Base-by-base conservation (phyloP, 2,329 filamentous ascomycete genomes). In the Hortaea werneckii region DNA sequence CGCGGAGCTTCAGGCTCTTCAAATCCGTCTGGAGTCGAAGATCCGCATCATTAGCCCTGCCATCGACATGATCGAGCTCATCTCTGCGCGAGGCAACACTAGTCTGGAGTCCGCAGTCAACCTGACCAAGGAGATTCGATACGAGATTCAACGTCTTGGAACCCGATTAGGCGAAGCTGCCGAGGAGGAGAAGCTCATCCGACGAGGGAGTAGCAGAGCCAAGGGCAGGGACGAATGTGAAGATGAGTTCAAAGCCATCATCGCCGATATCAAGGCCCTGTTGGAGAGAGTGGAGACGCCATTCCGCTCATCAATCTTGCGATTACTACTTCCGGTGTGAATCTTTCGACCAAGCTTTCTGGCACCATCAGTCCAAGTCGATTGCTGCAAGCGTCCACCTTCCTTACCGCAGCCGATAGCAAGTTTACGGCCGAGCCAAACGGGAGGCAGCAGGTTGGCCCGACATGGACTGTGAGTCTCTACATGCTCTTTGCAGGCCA, bases 401-500 rank as follows among this genome's bases (percentile, higher is more conserved):
- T 95, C 53, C 73, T 96, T 41, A 94, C 83, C 28, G 78, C 88
- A 39, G 88, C 87, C 2, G 92, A 98, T 63, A 83, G 82, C 0
- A 83, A 88, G 52, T 95, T 92, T 64, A 77, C 79, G 2, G 74
- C 80, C 51, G 72, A 78, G 37, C 77, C 82, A 5, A 74, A 69
- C 0, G 67, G 71, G 7, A 75, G 83, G 0, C 80, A 87, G 40
- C 88, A 95, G 60, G 84, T 96, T 49, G 92, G 92, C 0, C 88
- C 90, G 0, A 79, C 82, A 0, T 96, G 95, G 58, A 83, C 79
- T 0, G 65, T 96, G 6, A 94, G 89, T 0, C 70, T 96, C 54
- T 98, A 96, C 65, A 95, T 96, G 88, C 76, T 96, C 0, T 98
- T 96, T 58, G 75, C 82, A 2, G 85, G 87, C 1, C 88, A 96